These are phyloP conservation scores for Colletotrichum salicis DNA, from an alignment of 2,329 filamentous ascomycete genomes.

Conservation along the genomic window DNA sequence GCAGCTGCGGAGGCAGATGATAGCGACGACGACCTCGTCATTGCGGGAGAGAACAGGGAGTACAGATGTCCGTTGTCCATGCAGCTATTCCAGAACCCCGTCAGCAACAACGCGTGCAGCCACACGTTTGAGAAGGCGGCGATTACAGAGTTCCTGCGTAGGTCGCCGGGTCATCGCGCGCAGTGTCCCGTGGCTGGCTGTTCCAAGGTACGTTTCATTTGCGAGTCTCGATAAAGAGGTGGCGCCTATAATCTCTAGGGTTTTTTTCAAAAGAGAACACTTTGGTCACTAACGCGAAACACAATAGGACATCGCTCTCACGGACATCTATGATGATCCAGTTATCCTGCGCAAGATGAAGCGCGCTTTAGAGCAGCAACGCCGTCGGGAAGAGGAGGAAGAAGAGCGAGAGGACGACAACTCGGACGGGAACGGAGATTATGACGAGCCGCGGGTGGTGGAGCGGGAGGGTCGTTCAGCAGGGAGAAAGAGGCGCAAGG, in stretches of 20 bases:
- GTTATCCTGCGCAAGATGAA: constrained; percentile 68
- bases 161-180: constrained; percentile 46
- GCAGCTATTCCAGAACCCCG: constrained; percentile 71
- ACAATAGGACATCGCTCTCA: constrained; percentile 57
- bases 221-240: background rate
- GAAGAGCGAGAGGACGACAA: constrained; percentile 45
- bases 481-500: constrained; percentile 10
- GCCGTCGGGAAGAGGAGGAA: constrained; percentile 56
- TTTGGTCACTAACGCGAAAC: constrained; percentile 11
- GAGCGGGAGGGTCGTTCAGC: constrained; percentile 14
- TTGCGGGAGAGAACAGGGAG: constrained; percentile 71
- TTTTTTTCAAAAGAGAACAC: background rate
- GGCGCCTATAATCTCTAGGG: too few species aligned
- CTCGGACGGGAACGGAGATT: constrained; percentile 4
- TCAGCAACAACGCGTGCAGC: constrained; percentile 73
- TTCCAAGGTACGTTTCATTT: constrained; percentile 56
- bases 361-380: constrained; percentile 56
- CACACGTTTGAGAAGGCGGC: constrained; percentile 77
- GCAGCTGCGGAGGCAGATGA: constrained; percentile 58
- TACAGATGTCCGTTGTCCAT: constrained; percentile 78
- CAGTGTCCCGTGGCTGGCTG: constrained; percentile 76
- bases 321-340: constrained; percentile 67
- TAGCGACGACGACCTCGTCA: constrained; percentile 75
- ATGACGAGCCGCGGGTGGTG: constrained; percentile 4
- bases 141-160: constrained; percentile 67